These are phyloP conservation scores for Dryas drummondii DNA, from an alignment of 306 rosid genomes.

Conservation along the genomic window DNA sequence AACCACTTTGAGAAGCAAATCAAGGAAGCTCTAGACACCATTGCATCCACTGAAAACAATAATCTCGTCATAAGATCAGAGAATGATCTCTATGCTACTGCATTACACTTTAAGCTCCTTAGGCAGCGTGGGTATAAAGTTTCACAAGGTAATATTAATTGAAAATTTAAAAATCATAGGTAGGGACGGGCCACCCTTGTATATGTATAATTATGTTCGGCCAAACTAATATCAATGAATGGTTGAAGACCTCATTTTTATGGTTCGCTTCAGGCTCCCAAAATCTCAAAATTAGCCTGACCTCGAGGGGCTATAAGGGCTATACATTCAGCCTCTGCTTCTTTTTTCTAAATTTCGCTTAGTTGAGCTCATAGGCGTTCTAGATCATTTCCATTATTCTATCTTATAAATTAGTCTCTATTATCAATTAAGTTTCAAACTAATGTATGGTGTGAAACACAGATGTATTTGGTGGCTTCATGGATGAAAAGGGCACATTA, in stretches of 20 bases:
- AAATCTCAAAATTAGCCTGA: too few relatives aligned
- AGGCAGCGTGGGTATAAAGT: conserved; percentile 49
- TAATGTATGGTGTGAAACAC: too few relatives aligned
- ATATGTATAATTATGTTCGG: too few relatives aligned
- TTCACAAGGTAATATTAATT: conserved; percentile 38
- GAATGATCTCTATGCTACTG: conserved; percentile 32
- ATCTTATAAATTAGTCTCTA: neutral
- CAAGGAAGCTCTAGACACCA: conserved; percentile 31
- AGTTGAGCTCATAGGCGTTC: neutral
- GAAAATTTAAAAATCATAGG: too few relatives aligned
- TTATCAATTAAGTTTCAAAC: too few relatives aligned
- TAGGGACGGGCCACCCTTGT: too few relatives aligned
- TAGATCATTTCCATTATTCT: neutral
- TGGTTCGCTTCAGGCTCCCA: too few relatives aligned
- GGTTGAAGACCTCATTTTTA: too few relatives aligned
- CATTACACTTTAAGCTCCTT: conserved; percentile 49
- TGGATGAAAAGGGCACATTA: conserved; percentile 23
- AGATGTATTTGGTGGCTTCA: conserved; percentile 31
- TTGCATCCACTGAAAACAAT: conserved; percentile 5
- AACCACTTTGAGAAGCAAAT: conserved; percentile 45
- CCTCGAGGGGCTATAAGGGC: too few relatives aligned
- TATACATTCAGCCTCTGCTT: too few relatives aligned
- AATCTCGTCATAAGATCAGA: neutral
- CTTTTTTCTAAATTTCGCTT: too few relatives aligned
- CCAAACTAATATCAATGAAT: too few relatives aligned